These are phyloP conservation scores for Phaeodactylum tricornutum DNA, from an alignment of 108 stramenopile species.

Conservation along the genomic window DNA sequence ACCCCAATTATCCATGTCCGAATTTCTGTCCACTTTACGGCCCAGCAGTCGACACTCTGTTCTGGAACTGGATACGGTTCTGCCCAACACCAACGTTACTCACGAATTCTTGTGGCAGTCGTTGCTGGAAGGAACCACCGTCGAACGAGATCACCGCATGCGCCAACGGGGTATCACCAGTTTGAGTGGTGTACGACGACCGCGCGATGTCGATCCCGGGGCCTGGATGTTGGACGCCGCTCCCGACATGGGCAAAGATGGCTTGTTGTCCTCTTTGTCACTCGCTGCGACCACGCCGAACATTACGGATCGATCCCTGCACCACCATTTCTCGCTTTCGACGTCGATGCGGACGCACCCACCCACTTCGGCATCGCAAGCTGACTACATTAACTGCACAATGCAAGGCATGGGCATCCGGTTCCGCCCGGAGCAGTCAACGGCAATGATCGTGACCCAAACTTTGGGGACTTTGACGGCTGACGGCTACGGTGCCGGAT, in stretches of 20 bases:
- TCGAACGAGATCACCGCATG: slow-evolving; percentile 48
- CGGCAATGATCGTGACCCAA: slow-evolving; percentile 39
- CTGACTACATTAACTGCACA: slow-evolving; percentile 25
- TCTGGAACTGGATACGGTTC: slow-evolving; percentile 50
- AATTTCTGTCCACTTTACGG: slow-evolving; percentile 44
- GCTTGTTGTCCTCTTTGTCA: slow-evolving; percentile 41
- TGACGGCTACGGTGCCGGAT: slow-evolving; percentile 31
- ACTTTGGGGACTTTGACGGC: slow-evolving; percentile 34
- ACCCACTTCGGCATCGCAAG: neutral
- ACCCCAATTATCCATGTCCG: slow-evolving; percentile 36
- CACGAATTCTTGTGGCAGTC: slow-evolving; percentile 15
- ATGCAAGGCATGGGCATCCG: slow-evolving; percentile 66
- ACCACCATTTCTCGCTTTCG: slow-evolving; percentile 67
- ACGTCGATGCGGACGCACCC: slow-evolving; percentile 40
- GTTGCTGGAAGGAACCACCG: slow-evolving; percentile 42
- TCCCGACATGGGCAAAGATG: slow-evolving; percentile 24
- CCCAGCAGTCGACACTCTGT: slow-evolving; percentile 44
- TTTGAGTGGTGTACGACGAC: slow-evolving; percentile 12
- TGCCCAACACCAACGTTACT: neutral
- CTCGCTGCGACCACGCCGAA: too few relatives aligned
- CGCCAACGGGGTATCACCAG: slow-evolving; percentile 9
- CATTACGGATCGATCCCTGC: slow-evolving; percentile 31
- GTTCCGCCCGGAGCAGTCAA: slow-evolving; percentile 56
- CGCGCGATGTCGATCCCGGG: slow-evolving; percentile 37
- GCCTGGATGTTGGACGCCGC: slow-evolving; percentile 42